Percentiles rank a stretch among this genome's conserved stretches.
Evolutionary conservation across 2,329 filamentous ascomycete species (phyloP).

Genomic region (Paracamarosporium sp.): DNA sequence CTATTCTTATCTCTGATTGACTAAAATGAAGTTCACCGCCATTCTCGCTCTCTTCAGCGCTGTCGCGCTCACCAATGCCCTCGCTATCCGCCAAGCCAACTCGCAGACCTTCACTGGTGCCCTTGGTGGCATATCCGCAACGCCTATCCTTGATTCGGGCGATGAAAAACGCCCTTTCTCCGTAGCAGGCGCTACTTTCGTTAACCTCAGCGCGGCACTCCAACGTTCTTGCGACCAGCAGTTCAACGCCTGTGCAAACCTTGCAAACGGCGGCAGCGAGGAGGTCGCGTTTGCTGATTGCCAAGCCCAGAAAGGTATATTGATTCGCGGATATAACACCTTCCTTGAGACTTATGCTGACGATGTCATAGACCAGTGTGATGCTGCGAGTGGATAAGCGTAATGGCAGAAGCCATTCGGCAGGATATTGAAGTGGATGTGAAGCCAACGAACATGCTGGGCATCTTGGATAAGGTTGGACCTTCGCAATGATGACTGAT

Average conservation of each 20-base stretch:
- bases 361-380: slow-evolving; percentile 9
- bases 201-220: slow-evolving; percentile 61
- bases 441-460: not conserved
- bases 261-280: slow-evolving; percentile 59
- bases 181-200: slow-evolving; percentile 54
- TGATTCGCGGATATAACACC: not conserved
- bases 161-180: slow-evolving; percentile 53
- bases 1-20: not conserved
- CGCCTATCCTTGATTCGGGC: slow-evolving; percentile 58
- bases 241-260: slow-evolving; percentile 66
- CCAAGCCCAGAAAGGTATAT: slow-evolving; percentile 58
- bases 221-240: slow-evolving; percentile 69
- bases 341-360: not conserved
- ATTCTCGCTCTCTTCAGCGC: slow-evolving; percentile 25
- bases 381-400: slow-evolving; percentile 10
- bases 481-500: slow-evolving; percentile 9
- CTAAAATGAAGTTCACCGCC: slow-evolving; percentile 34
- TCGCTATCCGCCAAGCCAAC: slow-evolving; percentile 35
- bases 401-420: not conserved
- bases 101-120: slow-evolving; percentile 51
- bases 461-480: not conserved
- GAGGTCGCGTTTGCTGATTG: slow-evolving; percentile 60
- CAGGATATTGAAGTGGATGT: not conserved
- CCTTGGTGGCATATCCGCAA: slow-evolving; percentile 61
- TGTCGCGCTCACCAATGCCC: slow-evolving; percentile 23